phyloP scores from a whole-genome alignment of 2,329 filamentous ascomycete genomes.

The Lachnum nothofagi region DNA sequence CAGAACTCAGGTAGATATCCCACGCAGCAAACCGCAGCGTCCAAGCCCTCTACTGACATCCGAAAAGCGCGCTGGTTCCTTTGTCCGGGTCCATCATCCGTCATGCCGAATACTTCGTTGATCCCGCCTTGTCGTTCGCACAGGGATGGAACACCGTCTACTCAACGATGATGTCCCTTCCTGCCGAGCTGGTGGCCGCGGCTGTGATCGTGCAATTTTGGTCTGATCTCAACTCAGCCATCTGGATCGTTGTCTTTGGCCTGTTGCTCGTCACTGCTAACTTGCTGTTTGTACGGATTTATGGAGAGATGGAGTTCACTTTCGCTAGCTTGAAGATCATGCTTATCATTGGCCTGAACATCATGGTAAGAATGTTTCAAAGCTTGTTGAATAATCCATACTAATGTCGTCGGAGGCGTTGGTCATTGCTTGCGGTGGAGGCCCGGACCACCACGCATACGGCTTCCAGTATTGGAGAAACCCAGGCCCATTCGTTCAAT shows the following conservation, averaged over 20 bases:
- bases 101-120: constrained; percentile 36
- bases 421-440: constrained; percentile 58
- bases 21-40: no score
- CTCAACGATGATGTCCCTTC: constrained; percentile 26
- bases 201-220: constrained; percentile 60
- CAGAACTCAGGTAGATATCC: constrained; percentile 41
- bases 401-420: constrained; percentile 35
- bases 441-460: constrained; percentile 51
- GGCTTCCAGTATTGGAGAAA: constrained; percentile 67
- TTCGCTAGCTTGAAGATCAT: constrained; percentile 54
- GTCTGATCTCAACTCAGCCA: constrained; percentile 47
- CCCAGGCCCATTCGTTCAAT: constrained; percentile 63
- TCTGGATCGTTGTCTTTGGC: constrained; percentile 40
- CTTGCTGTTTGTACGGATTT: constrained; percentile 38
- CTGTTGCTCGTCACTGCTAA: constrained; percentile 33
- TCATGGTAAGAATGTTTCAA: constrained; percentile 41
- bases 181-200: constrained; percentile 56
- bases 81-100: constrained; percentile 39
- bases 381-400: not conserved
- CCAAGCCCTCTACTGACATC: not conserved
- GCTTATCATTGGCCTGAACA: constrained; percentile 58
- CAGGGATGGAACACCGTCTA: constrained; percentile 33
- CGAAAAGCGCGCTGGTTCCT: constrained; percentile 39
- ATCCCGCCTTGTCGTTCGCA: constrained; percentile 34
- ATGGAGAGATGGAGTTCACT: constrained; percentile 51